Conservation (phyloP, 2,329 filamentous ascomycete species). For the Hirsutella minnesotensis region DNA sequence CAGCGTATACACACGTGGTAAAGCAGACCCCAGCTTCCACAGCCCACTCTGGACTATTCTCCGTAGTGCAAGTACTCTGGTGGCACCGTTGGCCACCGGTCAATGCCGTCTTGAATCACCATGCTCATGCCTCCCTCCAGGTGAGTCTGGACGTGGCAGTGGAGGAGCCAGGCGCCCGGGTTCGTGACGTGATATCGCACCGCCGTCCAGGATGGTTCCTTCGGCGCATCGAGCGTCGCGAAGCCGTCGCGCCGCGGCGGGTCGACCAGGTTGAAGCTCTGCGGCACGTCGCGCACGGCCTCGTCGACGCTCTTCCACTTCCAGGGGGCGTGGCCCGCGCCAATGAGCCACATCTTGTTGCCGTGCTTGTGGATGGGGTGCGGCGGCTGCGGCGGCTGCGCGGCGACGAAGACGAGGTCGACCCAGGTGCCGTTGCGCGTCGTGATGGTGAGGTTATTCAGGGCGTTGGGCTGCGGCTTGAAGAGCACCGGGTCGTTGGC, state of each 20-base stretch:
- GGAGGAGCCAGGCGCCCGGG: not conserved
- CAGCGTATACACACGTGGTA: too few species aligned
- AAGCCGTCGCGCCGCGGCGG: not conserved
- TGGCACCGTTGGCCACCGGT: not conserved
- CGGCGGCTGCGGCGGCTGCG: not conserved
- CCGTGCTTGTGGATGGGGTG: not conserved
- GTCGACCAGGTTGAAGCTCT: not conserved
- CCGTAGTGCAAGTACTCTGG: not conserved
- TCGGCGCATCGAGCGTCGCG: not conserved
- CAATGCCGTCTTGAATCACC: not conserved
- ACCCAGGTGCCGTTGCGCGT: not conserved
- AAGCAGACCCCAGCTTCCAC: too few species aligned
- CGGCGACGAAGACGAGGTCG: not conserved
- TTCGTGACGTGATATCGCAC: not conserved
- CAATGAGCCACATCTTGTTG: not conserved
- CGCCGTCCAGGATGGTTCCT: not conserved
- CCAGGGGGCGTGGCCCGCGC: not conserved
- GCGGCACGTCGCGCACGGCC: not conserved
- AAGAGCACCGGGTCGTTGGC: not conserved
- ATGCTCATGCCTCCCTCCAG: not conserved
- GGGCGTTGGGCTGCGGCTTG: not conserved
- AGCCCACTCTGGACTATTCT: too few species aligned
- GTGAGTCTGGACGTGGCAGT: not conserved
- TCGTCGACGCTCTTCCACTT: not conserved
- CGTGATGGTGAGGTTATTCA: not conserved